These are phyloP conservation scores for Oidium heveae DNA, from an alignment of 2,329 filamentous ascomycete species.

Conservation along the genomic window DNA sequence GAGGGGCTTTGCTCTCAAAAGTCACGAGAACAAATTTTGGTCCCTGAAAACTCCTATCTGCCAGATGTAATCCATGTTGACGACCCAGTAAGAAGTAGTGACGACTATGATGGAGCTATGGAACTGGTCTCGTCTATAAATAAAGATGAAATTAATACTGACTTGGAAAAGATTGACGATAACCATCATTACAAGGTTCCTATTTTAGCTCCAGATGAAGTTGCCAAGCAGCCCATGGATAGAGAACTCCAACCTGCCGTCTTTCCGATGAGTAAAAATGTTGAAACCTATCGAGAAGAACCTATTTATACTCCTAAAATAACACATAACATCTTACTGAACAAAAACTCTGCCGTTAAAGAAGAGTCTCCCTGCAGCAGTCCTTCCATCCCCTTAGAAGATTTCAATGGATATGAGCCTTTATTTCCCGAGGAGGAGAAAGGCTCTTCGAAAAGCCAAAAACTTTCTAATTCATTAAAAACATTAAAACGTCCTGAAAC, in stretches of 20 bases:
- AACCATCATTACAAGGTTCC: constrained; percentile 44
- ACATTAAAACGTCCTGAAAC: constrained; percentile 30
- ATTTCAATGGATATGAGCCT: constrained; percentile 86
- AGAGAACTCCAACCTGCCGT: constrained; percentile 58
- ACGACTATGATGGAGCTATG: constrained; percentile 18
- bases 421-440: constrained; percentile 63
- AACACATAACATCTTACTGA: constrained; percentile 29
- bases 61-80: constrained; percentile 50
- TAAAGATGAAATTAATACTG: constrained; percentile 21
- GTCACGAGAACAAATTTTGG: constrained; percentile 4
- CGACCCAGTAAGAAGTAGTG: constrained; percentile 26
- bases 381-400: constrained; percentile 43
- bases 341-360: constrained; percentile 27
- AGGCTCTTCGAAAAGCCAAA: constrained; percentile 18
- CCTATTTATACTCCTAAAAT: constrained; percentile 29
- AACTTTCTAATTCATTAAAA: constrained; percentile 24
- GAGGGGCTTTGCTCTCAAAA: not conserved
- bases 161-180: constrained; percentile 24
- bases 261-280: constrained; percentile 36
- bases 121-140: constrained; percentile 21
- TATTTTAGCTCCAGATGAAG: constrained; percentile 73
- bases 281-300: constrained; percentile 19
- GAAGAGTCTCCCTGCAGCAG: constrained; percentile 22
- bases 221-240: constrained; percentile 44
- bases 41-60: constrained; percentile 12